Evolutionary conservation across 2,329 filamentous ascomycete genomes (phyloP).

Genomic region (Scopulariopsis brevicaulis): DNA sequence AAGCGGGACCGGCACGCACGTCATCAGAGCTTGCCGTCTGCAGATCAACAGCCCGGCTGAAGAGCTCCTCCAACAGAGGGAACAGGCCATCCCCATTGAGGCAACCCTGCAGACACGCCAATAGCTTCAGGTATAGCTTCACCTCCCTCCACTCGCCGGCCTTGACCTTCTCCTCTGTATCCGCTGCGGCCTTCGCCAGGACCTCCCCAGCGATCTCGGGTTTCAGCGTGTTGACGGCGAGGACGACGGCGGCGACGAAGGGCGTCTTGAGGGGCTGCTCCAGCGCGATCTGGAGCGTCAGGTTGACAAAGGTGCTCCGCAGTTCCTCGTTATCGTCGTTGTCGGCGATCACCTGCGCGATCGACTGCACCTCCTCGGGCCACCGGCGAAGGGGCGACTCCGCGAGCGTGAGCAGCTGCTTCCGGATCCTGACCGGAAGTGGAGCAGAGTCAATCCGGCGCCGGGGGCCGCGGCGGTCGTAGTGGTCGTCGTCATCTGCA

Average conservation of each 20-base stretch:
- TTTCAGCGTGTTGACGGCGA: constrained; percentile 69
- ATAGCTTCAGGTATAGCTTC: constrained; percentile 80
- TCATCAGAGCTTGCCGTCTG: constrained; percentile 91
- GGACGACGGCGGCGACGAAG: constrained; percentile 74
- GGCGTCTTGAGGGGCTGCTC: constrained; percentile 98
- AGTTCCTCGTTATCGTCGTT: constrained; percentile 80
- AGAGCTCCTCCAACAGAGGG: constrained; percentile 77
- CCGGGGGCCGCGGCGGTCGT: constrained; percentile 62
- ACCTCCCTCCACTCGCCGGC: constrained; percentile 78
- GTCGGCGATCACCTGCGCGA: constrained; percentile 68
- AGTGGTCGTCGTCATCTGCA: constrained; percentile 53
- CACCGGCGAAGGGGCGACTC: constrained; percentile 70
- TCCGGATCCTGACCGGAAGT: constrained; percentile 58
- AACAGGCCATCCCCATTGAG: constrained; percentile 81
- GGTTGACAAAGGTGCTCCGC: constrained; percentile 58
- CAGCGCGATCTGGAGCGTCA: constrained; percentile 63
- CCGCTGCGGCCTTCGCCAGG: constrained; percentile 48
- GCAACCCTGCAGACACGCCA: constrained; percentile 74
- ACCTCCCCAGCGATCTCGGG: constrained; percentile 63
- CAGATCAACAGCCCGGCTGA: constrained; percentile 79
- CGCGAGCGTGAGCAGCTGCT: constrained; percentile 68
- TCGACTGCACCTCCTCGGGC: constrained; percentile 64
- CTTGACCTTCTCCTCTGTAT: constrained; percentile 56
- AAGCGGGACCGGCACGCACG: constrained; percentile 37
- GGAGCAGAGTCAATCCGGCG: constrained; percentile 63